Conservation (phyloP, 306 rosid species). For the Acacia acuminata region DNA sequence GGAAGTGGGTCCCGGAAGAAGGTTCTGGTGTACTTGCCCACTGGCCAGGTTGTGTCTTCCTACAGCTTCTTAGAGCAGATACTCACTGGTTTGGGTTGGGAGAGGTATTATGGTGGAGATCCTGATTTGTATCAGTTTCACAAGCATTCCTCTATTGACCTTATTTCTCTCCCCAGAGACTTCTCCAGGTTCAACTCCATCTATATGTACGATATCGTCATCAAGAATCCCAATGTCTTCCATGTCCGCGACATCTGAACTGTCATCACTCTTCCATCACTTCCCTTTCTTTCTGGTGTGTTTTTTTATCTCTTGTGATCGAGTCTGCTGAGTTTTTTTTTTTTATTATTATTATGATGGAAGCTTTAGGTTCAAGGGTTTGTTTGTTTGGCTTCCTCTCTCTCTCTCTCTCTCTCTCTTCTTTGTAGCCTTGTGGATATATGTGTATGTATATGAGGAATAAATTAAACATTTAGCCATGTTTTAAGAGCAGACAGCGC, state of each 20-base stretch:
- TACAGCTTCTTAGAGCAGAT: slow-evolving; percentile 67
- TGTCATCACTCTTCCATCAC: background rate
- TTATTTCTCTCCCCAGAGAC: slow-evolving; percentile 84
- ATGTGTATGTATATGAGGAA: background rate
- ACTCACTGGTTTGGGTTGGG: slow-evolving; percentile 80
- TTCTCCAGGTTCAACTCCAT: slow-evolving; percentile 81
- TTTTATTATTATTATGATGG: background rate
- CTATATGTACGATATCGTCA: slow-evolving; percentile 88
- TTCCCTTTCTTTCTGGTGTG: background rate
- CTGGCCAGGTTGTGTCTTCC: slow-evolving; percentile 61
- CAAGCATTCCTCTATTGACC: slow-evolving; percentile 80
- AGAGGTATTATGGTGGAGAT: slow-evolving; percentile 89
- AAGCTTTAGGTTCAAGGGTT: background rate
- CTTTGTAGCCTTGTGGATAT: background rate
- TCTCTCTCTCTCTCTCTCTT: background rate
- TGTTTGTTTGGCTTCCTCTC: background rate
- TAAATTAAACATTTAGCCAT: background rate
- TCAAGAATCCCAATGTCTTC: slow-evolving; percentile 84
- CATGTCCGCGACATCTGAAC: slow-evolving; percentile 57
- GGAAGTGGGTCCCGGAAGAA: slow-evolving; percentile 47
- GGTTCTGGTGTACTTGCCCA: slow-evolving; percentile 74
- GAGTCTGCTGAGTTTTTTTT: background rate
- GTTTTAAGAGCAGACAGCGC: background rate
- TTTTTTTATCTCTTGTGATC: background rate
- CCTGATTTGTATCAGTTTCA: slow-evolving; percentile 85